Evolutionary conservation across 805 yeast species (phyloP), one percentile per base, ranked within the genome.

Genomic region (Wickerhamiella spandovensis): DNA sequence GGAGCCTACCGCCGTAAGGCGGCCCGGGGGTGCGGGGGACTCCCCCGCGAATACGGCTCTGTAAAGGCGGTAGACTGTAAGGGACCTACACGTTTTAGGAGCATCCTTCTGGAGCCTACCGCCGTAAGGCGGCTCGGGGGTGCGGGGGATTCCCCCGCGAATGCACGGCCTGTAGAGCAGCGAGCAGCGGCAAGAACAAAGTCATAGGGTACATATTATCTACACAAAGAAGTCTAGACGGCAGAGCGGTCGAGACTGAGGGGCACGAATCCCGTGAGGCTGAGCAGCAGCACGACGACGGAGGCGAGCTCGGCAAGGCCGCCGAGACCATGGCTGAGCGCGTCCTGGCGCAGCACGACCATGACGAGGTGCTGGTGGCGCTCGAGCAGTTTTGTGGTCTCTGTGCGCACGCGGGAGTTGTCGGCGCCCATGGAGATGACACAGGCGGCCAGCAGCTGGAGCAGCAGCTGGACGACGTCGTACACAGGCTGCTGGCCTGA

Each of bases 341-440:
- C 64, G 53, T 79, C 85, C 53, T 78, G 72, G 60, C 81, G 81
- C 64, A 82, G 62, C 1, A 81, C 71, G 2, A 87, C 84, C 45
- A 76, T 72, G 18, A 81, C 70, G 49, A 86, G 64, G 48, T 71
- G 75, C 47, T 75, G 70, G 61, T 78, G 78, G 45, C 74, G 73
- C 8, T 62, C 58, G 59, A 84, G 60, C 43, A 87, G 62, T 3
- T 65, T 69, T 48, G 69, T 71, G 0, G 79, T 81, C 55, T 76
- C 79, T 6, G 64, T 60, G 9, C 79, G 69, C 15, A 83, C 79
- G 0, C 75, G 71, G 52, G 71, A 73, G 63, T 85, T 85, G 43
- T 81, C 79, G 4, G 89, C 81, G 0, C 95, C 95, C 71, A 84
- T 75, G 1, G 94, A 77, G 9, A 88, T 67, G 3, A 83, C 66